Conservation (phyloP, 1,284 basidiomycete genomes). For the Volvariella surrecta region DNA sequence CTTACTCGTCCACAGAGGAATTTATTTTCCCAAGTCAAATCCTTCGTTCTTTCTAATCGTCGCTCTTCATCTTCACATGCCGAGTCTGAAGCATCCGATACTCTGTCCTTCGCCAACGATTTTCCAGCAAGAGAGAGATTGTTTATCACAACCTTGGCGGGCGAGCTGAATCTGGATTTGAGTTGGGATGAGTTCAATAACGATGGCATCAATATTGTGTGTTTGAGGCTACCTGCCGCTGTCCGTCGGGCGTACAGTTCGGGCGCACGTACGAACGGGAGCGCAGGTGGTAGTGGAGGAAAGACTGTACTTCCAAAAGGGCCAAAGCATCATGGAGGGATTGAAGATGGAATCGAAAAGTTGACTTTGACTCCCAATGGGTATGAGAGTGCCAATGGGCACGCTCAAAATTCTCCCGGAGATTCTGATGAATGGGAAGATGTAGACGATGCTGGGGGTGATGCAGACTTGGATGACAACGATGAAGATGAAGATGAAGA, state of each 20-base stretch:
- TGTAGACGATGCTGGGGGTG: slow-evolving; percentile 35
- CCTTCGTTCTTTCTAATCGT: slow-evolving; percentile 58
- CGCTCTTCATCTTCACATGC: slow-evolving; percentile 26
- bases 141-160: slow-evolving; percentile 70
- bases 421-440: slow-evolving; percentile 25
- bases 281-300: too few species aligned
- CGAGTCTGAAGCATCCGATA: slow-evolving; percentile 13
- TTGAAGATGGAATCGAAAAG: background rate
- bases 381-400: slow-evolving; percentile 5
- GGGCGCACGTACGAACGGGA: slow-evolving; percentile 13
- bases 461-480: slow-evolving; percentile 42
- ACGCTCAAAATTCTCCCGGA: slow-evolving; percentile 13
- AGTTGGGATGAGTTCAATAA: slow-evolving; percentile 90
- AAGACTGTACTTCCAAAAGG: too few species aligned
- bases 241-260: slow-evolving; percentile 14
- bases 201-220: slow-evolving; percentile 69
- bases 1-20: slow-evolving; percentile 67
- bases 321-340: background rate
- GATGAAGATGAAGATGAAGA: slow-evolving; percentile 39
- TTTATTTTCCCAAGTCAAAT: slow-evolving; percentile 70
- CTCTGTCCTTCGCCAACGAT: slow-evolving; percentile 62
- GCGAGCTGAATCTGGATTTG: slow-evolving; percentile 67
- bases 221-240: slow-evolving; percentile 49
- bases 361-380: slow-evolving; percentile 8
- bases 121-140: slow-evolving; percentile 71